Evolutionary conservation across 2,329 filamentous ascomycete genomes (phyloP), one percentile per base, ranked within the genome.

Genomic region (Arthrobotrys musiformis): DNA sequence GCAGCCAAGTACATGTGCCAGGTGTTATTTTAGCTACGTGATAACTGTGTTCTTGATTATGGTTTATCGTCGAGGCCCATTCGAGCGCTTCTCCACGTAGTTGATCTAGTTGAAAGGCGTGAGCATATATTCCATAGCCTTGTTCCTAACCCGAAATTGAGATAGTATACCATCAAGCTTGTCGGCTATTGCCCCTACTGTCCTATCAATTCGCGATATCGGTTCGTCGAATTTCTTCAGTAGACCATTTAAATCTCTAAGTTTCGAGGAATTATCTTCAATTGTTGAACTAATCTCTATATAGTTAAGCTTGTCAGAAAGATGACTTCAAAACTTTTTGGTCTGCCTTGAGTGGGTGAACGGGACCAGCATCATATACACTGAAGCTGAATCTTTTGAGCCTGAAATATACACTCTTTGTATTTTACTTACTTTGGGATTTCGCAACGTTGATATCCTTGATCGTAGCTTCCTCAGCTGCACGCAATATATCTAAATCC

Each of bases 61-160:
- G 81, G 15, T 79, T 79, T 19, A 78, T 79, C 42, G 56, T 74
- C 40, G 79, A 82, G 19, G 80, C 78, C 81, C 81, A 82, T 28
- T 79, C 40, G 0, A 82, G 67, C 33, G 82, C 79, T 13, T 73
- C 50, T 0, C 74, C 46, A 11, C 79, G 61, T 30, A 80, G 58
- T 4, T 73, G 28, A 3, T 58, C 67, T 67, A 50, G 5, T 17
- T 1, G 24, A 28, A n/a, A 28, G 30, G 5, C 30, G 11, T n/a
- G n/a, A n/a, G n/a, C n/a, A n/a, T 8, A 11, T 13, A 17, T 7
- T 33, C 9, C 17, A 28, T 35, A 5, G 30, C 11, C 30, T 35
- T 5, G 13, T 40, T 4, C 13, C 7, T 40, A 24, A n/a, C 13
- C 9, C 13, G n/a, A 22, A 30, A n/a, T 15, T 63, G 15, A 17